phyloP scores from a whole-genome alignment of 352 stramenopile genomes.

The Phytophthora litchii region DNA sequence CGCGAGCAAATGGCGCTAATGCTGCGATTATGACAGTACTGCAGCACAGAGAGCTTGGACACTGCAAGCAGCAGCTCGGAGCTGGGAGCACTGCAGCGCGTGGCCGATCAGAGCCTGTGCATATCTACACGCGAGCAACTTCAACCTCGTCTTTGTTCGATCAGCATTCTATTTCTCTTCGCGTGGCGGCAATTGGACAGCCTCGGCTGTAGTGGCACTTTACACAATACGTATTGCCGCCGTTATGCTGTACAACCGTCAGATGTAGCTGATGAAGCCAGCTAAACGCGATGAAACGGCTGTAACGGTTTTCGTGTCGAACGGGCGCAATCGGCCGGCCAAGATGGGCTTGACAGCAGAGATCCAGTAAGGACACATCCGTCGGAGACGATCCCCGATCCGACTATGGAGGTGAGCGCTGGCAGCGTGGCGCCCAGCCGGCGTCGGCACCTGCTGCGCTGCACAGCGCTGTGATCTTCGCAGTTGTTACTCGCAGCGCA shows the following conservation, averaged over 20 bases:
- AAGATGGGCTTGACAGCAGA: conserved; percentile 13
- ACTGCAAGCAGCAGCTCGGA: too few relatives aligned
- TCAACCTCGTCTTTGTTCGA: conserved; percentile 33
- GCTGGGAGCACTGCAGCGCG: not conserved
- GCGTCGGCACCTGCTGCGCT: not conserved
- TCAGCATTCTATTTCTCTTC: conserved; percentile 35
- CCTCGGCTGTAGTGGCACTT: not conserved
- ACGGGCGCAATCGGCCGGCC: conserved; percentile 14
- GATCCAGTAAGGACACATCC: conserved; percentile 37
- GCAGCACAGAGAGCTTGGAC: too few relatives aligned
- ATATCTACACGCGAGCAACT: conserved; percentile 23
- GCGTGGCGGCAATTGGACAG: conserved; percentile 6
- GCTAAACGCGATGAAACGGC: not conserved
- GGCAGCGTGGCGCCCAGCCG: conserved; percentile 18
- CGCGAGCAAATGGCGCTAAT: too few relatives aligned
- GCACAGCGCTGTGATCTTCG: conserved; percentile 8
- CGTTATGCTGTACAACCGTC: not conserved
- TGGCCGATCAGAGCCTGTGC: conserved; percentile 11
- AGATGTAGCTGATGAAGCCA: not conserved
- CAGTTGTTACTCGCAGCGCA: conserved; percentile 4
- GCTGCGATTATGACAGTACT: too few relatives aligned
- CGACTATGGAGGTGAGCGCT: conserved; percentile 15
- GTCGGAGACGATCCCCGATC: conserved; percentile 25
- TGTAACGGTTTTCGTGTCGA: conserved; percentile 2
- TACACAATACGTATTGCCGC: too few relatives aligned